Evolutionary conservation across 768 basidiomycete genomes (phyloP), one percentile per base, ranked within the genome.

Genomic region (Flagelloscypha sp.): DNA sequence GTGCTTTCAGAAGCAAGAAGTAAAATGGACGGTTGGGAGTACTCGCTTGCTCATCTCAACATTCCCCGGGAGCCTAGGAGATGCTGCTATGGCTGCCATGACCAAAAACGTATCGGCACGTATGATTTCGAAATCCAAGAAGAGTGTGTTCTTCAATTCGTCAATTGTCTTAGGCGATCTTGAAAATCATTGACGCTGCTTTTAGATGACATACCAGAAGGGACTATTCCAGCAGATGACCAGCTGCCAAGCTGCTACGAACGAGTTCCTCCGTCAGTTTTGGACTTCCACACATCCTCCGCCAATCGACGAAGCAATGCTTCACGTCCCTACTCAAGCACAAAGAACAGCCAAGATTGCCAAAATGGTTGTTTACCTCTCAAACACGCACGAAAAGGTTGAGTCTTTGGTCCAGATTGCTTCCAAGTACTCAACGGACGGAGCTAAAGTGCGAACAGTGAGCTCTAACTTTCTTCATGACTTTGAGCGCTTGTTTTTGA

Each of bases 211-310:
- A 77, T 99, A 22, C 86, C 90, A 1, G 76, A 84, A 33, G 69
- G 66, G n/a, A 2, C 63, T 94, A 24, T 78, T 87, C 48, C 68
- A 76, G 37, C 80, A 90, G 59, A 83, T 97, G 74, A 78, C 75
- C 12, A 84, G 84, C 0, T 89, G 86, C 49, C 90, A 95, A 51
- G 88, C 88, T 1, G 84, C 93, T 3, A 83, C 93, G 8, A 92
- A 89, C 49, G 95, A 99, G 53, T 95, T 98, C 55, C 66, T 99
- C 10, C 79, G 94, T 19, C 95, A 98, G 54, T 97, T 90, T 54
- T 98, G 93, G 92, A 72, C 80, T 2, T 74, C 89, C 2, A 73
- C 85, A 33, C 84, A 89, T 43, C 93, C 90, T 5, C 76, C 83
- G 5, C 57, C 70, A 1, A 62, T 69, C 12, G 84, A 84, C 32